Percentiles rank a stretch among this genome's conserved stretches.
These are phyloP conservation scores for Pseudomassariella vexata DNA, from an alignment of 2,329 filamentous ascomycete species.

Conservation along the genomic window DNA sequence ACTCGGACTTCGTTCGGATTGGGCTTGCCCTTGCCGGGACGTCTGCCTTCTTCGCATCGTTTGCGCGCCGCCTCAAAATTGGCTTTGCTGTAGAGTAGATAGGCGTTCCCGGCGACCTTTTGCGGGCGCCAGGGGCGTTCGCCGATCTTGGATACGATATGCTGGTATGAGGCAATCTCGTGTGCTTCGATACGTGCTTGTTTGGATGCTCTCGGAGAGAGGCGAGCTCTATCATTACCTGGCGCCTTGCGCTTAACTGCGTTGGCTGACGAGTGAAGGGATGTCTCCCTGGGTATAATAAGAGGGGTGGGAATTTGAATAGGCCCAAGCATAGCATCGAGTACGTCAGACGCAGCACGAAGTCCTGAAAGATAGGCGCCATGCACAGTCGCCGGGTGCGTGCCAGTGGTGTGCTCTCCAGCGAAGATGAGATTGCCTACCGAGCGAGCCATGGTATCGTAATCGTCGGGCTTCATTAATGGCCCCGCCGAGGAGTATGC, in stretches of 20 bases:
- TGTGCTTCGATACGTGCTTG: slow-evolving; percentile 51
- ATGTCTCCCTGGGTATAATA: slow-evolving; percentile 57
- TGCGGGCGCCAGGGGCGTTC: slow-evolving; percentile 65
- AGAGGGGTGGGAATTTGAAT: slow-evolving; percentile 73
- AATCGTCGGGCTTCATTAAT: slow-evolving; percentile 77
- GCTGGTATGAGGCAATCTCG: slow-evolving; percentile 46
- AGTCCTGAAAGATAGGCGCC: slow-evolving; percentile 93
- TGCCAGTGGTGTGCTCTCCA: slow-evolving; percentile 92
- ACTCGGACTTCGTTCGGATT: slow-evolving; percentile 77
- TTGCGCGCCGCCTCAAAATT: slow-evolving; percentile 59
- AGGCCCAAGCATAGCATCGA: slow-evolving; percentile 74
- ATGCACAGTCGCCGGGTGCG: slow-evolving; percentile 93
- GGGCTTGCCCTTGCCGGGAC: slow-evolving; percentile 57
- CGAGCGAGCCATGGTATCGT: slow-evolving; percentile 80
- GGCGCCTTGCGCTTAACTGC: slow-evolving; percentile 48
- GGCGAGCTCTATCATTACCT: slow-evolving; percentile 16
- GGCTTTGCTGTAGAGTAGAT: slow-evolving; percentile 81
- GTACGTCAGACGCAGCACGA: slow-evolving; percentile 79
- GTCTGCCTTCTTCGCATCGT: slow-evolving; percentile 60
- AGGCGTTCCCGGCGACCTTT: slow-evolving; percentile 76
- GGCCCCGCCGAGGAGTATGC: slow-evolving; percentile 94
- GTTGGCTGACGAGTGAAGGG: slow-evolving; percentile 19
- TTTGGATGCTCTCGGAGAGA: slow-evolving; percentile 38
- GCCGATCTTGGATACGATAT: slow-evolving; percentile 58
- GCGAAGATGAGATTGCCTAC: slow-evolving; percentile 91